Evolutionary conservation across 257 asterid species (phyloP).

Genomic region (Gynochthodes officinalis): DNA sequence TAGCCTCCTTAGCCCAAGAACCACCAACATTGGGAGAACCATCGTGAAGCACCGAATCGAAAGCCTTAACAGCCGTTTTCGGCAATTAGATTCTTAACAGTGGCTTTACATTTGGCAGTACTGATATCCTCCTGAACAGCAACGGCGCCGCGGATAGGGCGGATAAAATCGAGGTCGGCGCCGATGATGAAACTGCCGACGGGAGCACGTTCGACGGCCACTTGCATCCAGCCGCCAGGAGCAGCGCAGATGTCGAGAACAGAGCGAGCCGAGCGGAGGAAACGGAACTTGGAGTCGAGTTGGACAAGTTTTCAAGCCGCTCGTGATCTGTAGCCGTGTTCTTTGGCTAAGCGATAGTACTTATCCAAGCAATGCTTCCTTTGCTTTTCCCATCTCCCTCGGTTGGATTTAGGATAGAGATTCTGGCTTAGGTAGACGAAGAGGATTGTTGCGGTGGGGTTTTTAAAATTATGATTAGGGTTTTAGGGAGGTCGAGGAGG

Average conservation of each 20-base stretch:
- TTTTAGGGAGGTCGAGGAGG: conserved; percentile 12
- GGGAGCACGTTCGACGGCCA: conserved; percentile 66
- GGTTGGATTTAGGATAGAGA: no score
- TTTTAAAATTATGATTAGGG: conserved; percentile 17
- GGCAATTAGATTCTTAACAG: conserved; percentile 64
- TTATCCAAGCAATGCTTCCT: conserved; percentile 89
- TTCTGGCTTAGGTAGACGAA: background rate
- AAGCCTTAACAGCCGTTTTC: conserved; percentile 68
- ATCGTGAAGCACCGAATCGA: conserved; percentile 82
- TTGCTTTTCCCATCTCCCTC: conserved; percentile 88
- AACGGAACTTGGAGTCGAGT: conserved; percentile 64
- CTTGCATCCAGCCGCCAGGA: conserved; percentile 99
- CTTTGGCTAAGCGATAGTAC: conserved; percentile 74
- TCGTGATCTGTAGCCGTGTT: conserved; percentile 84
- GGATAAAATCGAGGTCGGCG: conserved; percentile 75
- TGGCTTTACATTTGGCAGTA: conserved; percentile 52
- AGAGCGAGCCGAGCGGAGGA: conserved; percentile 69
- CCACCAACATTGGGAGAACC: conserved; percentile 97
- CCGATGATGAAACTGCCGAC: conserved; percentile 85
- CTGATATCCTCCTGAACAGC: conserved; percentile 81
- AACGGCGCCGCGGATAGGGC: conserved; percentile 80
- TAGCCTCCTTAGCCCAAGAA: conserved; percentile 93
- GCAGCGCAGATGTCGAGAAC: conserved; percentile 98
- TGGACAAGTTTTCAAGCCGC: conserved; percentile 92
- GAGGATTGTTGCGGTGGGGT: no score